A percentile compares a stretch with the other conserved stretches of the same genome.
Conservation (phyloP, 345 rosid species). For the Eucalyptus pumila region DNA sequence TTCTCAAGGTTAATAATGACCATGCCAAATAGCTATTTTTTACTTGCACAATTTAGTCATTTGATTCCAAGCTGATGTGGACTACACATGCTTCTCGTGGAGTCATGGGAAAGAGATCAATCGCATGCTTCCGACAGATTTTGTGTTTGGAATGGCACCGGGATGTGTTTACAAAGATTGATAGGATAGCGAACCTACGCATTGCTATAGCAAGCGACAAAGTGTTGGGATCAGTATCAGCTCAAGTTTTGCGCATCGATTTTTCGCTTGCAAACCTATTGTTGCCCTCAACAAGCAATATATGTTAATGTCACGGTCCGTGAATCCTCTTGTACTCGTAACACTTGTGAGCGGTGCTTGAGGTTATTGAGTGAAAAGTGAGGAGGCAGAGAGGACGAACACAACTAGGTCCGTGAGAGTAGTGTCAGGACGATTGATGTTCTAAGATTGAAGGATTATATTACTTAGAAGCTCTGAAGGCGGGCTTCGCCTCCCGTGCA, state of each 20-base stretch:
- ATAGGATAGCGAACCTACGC: not conserved
- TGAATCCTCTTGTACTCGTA: no score
- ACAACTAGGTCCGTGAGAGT: no score
- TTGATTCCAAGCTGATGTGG: not conserved
- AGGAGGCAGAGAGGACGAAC: no score
- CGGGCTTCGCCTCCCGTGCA: no score
- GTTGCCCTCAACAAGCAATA: not conserved
- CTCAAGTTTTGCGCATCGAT: not conserved
- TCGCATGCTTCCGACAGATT: not conserved
- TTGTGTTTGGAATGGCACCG: not conserved
- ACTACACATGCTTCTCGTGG: not conserved
- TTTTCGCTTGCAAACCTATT: not conserved
- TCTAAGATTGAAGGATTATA: no score
- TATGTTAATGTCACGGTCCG: not conserved
- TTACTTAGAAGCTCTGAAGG: no score
- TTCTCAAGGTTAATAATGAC: not conserved
- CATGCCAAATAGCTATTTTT: not conserved
- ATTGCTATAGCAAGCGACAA: not conserved
- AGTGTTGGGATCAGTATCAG: not conserved
- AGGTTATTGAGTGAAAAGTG: no score
- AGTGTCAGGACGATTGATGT: no score
- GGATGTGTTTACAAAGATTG: not conserved
- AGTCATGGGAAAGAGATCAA: not conserved
- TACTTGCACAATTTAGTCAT: not conserved
- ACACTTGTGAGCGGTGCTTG: no score